phyloP scores from a whole-genome alignment of 352 stramenopile genomes.

The Blastocystis sp. region DNA sequence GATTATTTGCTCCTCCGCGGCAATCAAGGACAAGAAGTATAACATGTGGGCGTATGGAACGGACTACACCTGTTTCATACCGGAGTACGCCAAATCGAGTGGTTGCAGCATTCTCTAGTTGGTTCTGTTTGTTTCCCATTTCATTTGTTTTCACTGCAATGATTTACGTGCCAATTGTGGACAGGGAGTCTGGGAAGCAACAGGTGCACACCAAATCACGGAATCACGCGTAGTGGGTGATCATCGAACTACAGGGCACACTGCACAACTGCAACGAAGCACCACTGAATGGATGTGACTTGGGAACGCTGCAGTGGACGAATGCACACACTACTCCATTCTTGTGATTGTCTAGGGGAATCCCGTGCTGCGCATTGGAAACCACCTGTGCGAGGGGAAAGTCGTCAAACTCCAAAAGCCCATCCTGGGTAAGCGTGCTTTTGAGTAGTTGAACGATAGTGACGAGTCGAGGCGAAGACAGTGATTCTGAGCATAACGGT shows the following conservation, averaged over 20 bases:
- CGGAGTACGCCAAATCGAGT: not conserved
- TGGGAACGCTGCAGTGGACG: constrained; percentile 21
- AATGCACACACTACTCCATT: not conserved
- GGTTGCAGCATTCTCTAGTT: not conserved
- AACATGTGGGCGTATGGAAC: not conserved
- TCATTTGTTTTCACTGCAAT: not conserved
- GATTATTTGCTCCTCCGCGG: not conserved
- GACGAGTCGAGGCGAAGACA: not conserved
- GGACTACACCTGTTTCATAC: not conserved
- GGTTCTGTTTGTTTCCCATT: not conserved
- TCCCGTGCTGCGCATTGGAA: constrained; percentile 21
- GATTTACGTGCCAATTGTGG: constrained; percentile 22
- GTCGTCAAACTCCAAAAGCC: constrained; percentile 20
- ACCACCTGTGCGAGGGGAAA: constrained; percentile 35
- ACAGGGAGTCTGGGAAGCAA: not conserved
- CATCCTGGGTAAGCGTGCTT: not conserved
- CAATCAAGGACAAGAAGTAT: not conserved
- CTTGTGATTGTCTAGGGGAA: constrained; percentile 4
- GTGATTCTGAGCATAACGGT: not conserved
- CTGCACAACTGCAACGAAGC: not conserved
- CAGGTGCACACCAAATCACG: not conserved
- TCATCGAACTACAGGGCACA: constrained; percentile 30
- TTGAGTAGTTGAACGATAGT: not conserved
- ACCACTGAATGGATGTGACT: not conserved
- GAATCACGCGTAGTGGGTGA: constrained; percentile 17